A percentile compares a stretch with the other conserved stretches of the same genome.
phyloP scores from a whole-genome alignment of 2,329 filamentous ascomycete species.

The Pseudocercospora fuligena region DNA sequence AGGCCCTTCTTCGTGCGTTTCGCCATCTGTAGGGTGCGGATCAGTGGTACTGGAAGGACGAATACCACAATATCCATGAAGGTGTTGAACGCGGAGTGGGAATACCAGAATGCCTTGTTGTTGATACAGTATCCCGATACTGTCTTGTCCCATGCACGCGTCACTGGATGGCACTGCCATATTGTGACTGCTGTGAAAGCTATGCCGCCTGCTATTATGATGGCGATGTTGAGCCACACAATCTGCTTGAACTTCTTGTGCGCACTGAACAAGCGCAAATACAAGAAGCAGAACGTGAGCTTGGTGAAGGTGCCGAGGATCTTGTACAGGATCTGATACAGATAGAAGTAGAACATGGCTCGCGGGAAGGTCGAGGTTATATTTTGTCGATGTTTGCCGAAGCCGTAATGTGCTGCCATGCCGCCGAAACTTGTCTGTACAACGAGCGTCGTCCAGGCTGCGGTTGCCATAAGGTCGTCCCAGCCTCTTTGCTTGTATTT shows the following conservation, averaged over 20 bases:
- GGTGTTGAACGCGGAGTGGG: conserved; percentile 37
- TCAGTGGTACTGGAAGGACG: conserved; percentile 36
- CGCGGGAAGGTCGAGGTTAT: conserved; percentile 23
- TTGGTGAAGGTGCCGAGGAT: conserved; percentile 36
- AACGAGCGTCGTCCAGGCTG: conserved; percentile 30
- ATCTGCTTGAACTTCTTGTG: conserved; percentile 22
- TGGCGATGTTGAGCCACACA: conserved; percentile 16
- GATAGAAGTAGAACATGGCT: conserved; percentile 35
- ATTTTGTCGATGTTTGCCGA: conserved; percentile 31
- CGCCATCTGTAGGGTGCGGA: conserved; percentile 34
- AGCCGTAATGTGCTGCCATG: conserved; percentile 31
- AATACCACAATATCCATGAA: conserved; percentile 33
- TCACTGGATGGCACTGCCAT: conserved; percentile 34
- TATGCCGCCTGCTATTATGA: conserved; percentile 28
- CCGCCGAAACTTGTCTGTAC: conserved; percentile 30
- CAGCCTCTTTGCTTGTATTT: conserved; percentile 27
- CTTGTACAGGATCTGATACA: conserved; percentile 38
- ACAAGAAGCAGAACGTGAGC: conserved; percentile 35
- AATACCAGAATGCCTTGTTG: conserved; percentile 35
- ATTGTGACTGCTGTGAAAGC: conserved; percentile 34
- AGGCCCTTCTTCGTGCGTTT: conserved; percentile 30
- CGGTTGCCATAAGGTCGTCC: conserved; percentile 31
- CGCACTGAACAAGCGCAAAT: conserved; percentile 30
- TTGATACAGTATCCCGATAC: conserved; percentile 29
- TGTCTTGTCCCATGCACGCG: conserved; percentile 29